Evolutionary conservation across 2,329 filamentous ascomycete species (phyloP), one percentile per base, ranked within the genome.

Genomic region (Colletotrichum lentis): DNA sequence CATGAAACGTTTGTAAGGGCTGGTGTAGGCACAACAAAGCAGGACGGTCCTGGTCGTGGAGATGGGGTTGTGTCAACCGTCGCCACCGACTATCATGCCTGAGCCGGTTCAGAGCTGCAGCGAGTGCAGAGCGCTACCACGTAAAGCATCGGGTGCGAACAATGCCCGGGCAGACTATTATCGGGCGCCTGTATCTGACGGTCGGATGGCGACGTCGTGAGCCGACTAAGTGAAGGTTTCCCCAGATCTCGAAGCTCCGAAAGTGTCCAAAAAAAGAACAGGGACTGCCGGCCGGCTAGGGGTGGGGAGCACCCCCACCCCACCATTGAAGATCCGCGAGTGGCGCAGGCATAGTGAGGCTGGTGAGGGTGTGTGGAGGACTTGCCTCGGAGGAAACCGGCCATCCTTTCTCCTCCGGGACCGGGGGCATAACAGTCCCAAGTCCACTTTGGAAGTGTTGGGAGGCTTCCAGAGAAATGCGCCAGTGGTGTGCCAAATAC

Each of bases 201-300:
- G n/a, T n/a, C 31, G 16, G 50, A 58, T 53, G 46, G 24, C 44
- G 52, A 57, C 31, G 31, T 16, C 24, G 35, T 46, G 54, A 64
- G 31, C 46, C 44, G 44, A 61, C 22, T 16, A 47, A 47, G 52
- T 39, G 57, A 67, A 46, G 56, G 52, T 57, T 69, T 69, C 67
- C 67, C 67, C 67, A 63, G 63, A 62, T 67, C 62, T 69, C 62
- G 47, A 66, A 24, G 39, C 46, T 66, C 64, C 50, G 59, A 58
- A 61, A 44, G 11, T 55, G 20, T 39, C 61, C 61, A 70, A 70
- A 70, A 70, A 70, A 69, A 70, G 69, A 70, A 70, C 65, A 69
- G 31, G 57, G 57, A 54, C 67, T 69, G 63, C 67, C 66, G 66
- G 66, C 55, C 24, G 24, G 49, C 18, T 2, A 62, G 44, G 44